These are phyloP conservation scores for Harringtonia aguacate DNA, from an alignment of 2,329 filamentous ascomycete species.

Conservation along the genomic window DNA sequence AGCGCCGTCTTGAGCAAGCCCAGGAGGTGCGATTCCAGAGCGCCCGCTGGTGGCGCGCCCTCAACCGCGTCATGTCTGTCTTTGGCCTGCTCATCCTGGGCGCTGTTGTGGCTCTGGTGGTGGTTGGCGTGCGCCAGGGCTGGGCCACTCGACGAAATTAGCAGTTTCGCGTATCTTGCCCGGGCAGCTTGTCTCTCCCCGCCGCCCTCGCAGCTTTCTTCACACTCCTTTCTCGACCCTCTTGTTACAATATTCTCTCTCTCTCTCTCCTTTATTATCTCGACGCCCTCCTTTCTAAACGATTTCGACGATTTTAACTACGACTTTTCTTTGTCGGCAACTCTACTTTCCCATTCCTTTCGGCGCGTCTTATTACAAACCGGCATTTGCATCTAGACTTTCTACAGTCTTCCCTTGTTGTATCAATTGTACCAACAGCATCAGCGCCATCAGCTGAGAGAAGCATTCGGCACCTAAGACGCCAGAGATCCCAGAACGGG, in stretches of 20 bases:
- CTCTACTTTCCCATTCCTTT: no score
- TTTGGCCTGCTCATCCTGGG: slow-evolving; percentile 43
- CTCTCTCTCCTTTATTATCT: neutral
- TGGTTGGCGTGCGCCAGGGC: slow-evolving; percentile 39
- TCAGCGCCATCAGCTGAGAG: neutral
- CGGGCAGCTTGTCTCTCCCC: neutral
- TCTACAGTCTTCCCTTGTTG: neutral
- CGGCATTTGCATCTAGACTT: no score
- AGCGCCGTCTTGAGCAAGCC: slow-evolving; percentile 22
- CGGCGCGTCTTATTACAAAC: no score
- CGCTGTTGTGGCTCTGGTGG: slow-evolving; percentile 38
- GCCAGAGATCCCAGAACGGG: no score
- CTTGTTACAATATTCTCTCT: neutral
- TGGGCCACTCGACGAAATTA: slow-evolving; percentile 26
- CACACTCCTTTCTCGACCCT: neutral
- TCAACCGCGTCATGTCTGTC: slow-evolving; percentile 48
- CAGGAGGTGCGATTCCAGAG: slow-evolving; percentile 39
- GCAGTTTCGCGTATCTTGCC: neutral
- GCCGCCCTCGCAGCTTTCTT: neutral
- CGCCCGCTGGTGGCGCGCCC: slow-evolving; percentile 47
- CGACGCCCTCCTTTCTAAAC: no score
- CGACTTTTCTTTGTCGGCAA: neutral
- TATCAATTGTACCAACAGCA: neutral
- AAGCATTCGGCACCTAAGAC: no score
- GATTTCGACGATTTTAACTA: no score